Base-by-base conservation (phyloP, 306 rosid species). In the Cucurbita moschata region DNA sequence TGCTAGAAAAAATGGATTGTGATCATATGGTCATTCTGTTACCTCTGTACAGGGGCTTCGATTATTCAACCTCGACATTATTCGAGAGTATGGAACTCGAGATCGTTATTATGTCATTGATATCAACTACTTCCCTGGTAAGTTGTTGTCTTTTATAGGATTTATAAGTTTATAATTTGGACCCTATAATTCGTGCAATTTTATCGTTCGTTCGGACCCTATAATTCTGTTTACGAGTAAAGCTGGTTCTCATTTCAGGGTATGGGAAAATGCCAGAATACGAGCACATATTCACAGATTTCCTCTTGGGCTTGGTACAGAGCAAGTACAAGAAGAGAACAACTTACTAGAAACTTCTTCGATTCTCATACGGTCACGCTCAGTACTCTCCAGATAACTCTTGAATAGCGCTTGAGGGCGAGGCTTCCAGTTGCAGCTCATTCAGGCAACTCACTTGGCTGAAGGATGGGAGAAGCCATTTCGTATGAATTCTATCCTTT, bases 241-340 rank as follows among this genome's bases (percentile, higher is more conserved):
- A 30, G 7, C 19, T 4, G 43, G 2, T 49, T 59, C 16, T 14
- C 46, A 8, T 55, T 74, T 72, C 75, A 92, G 97, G 97, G 72
- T 92, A 92, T 62, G 97, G 97, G 35, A 92, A 92, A 82, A 86
- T 92, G 94, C 97, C 97, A 6, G 97, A 87, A 76, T 92, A 92
- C 62, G 97, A 92, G 71, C 96, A 89, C 75, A 88, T 92, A 82
- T 89, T 92, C 81, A 92, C 97, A 26, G 97, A 92, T 81, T 92
- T 92, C 83, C 80, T 89, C 39, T 82, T 92, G 83, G 87, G 88
- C 81, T 80, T 89, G 78, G 82, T 54, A 61, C 87, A 80, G 39
- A 83, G 84, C 19, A 85, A 89, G 78, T 86, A 75, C 79, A 88
- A 81, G 82, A 89, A 83, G 81, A 88, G 80, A 76, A 76, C 79